A percentile compares a stretch with the other conserved stretches of the same genome.
phyloP scores from a whole-genome alignment of 1,284 basidiomycete genomes.

The Leccinum cinnamomeum region DNA sequence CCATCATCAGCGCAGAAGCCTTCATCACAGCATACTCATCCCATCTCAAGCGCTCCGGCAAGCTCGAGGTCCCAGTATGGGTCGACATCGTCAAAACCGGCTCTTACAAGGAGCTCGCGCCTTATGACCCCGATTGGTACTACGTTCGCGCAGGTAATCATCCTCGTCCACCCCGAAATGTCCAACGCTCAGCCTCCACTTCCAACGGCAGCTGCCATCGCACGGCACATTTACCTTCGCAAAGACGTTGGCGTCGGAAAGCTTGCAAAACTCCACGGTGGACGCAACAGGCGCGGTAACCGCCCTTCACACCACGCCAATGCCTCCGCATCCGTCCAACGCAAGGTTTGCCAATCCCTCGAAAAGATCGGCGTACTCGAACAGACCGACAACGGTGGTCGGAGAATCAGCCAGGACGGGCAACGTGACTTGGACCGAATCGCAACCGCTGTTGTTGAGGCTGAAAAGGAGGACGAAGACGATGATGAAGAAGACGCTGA shows the following conservation, averaged over 20 bases:
- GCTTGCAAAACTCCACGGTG: conserved; percentile 96
- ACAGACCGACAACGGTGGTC: conserved; percentile 90
- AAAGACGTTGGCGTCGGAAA: conserved; percentile 98
- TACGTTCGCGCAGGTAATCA: conserved; percentile 90
- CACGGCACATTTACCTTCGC: conserved; percentile 99
- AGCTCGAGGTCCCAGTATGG: conserved; percentile 99
- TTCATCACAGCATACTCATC: conserved; percentile 92
- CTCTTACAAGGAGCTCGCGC: conserved; percentile 96
- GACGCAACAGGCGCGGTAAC: conserved; percentile 93
- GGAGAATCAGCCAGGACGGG: conserved; percentile 96
- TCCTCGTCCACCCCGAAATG: conserved; percentile 27
- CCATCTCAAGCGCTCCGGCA: conserved; percentile 94
- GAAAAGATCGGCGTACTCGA: conserved; percentile 99
- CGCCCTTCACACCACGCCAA: conserved; percentile 93
- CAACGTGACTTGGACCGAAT: conserved; percentile 98
- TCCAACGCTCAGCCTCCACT: conserved; percentile 1
- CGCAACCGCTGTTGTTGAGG: conserved; percentile 94
- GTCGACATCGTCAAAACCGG: conserved; percentile 99
- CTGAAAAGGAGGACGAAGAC: conserved; percentile 79
- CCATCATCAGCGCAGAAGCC: conserved; percentile 68
- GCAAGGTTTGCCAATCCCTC: conserved; percentile 92
- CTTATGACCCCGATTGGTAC: conserved; percentile 99
- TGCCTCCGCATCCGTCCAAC: conserved; percentile 85
- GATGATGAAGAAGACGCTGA: conserved; percentile 89
- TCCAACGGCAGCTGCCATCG: conserved; percentile 75